Evolutionary conservation across 441 rosid genomes (phyloP).

Genomic region (Adansonia grandidieri): DNA sequence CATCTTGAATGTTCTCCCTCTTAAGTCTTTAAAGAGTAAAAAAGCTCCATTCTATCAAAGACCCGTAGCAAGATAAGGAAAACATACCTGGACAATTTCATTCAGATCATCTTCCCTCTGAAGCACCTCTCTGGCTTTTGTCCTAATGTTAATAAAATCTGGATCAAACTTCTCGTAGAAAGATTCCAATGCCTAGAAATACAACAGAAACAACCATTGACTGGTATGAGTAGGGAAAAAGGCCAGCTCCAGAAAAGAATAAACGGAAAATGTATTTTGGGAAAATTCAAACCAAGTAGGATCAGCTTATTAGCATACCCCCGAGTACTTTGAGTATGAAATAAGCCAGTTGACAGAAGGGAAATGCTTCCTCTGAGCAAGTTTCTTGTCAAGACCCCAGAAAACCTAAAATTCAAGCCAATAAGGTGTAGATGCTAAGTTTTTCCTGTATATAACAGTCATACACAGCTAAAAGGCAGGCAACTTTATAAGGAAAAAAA

Average conservation of each 20-base stretch:
- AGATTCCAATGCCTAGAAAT: conserved; percentile 82
- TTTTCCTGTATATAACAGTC: not conserved
- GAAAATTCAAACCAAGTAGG: not conserved
- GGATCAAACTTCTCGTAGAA: conserved; percentile 97
- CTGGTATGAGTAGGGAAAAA: not conserved
- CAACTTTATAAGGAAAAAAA: not conserved
- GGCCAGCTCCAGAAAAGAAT: not conserved
- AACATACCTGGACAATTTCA: conserved; percentile 93
- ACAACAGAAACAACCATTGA: conserved; percentile 27
- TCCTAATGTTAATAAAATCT: conserved; percentile 97
- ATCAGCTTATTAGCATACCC: conserved; percentile 54
- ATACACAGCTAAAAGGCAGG: conserved; percentile 7
- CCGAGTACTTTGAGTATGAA: conserved; percentile 93
- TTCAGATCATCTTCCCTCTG: conserved; percentile 99
- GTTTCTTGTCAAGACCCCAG: conserved; percentile 99
- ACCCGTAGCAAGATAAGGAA: conserved; percentile 3
- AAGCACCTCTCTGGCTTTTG: conserved; percentile 95
- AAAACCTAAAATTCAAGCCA: conserved; percentile 60
- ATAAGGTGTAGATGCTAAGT: conserved; percentile 4
- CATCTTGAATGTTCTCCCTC: not conserved
- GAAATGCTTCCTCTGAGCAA: conserved; percentile 98
- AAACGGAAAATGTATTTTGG: not conserved
- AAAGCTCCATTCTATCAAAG: not conserved
- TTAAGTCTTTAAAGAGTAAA: not conserved
- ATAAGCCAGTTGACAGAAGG: conserved; percentile 99